phyloP scores from a whole-genome alignment of 352 stramenopile genomes.

The Phytophthora sp. region DNA sequence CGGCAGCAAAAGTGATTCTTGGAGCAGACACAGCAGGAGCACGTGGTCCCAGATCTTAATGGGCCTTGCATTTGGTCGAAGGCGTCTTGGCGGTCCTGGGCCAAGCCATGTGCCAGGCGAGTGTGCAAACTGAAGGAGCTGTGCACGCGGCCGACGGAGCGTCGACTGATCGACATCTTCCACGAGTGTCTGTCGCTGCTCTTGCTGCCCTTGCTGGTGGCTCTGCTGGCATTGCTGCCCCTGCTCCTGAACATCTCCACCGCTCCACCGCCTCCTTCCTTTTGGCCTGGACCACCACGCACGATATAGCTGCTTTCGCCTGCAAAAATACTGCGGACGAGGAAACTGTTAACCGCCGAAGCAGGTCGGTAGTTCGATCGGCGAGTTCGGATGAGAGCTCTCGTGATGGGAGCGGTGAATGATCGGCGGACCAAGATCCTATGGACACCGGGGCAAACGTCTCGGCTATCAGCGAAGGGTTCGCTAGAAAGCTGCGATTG shows the following conservation, averaged over 20 bases:
- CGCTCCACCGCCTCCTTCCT: neutral
- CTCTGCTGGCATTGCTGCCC: neutral
- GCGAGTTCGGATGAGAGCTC: neutral
- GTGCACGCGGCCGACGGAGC: neutral
- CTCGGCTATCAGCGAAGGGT: neutral
- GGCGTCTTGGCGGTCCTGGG: neutral
- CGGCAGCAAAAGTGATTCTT: constrained; percentile 58
- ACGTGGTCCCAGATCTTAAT: constrained; percentile 60
- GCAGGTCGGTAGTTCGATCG: constrained; percentile 6
- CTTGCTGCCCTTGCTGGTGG: neutral
- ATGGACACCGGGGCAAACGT: constrained; percentile 1
- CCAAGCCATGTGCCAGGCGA: neutral
- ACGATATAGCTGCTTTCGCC: no score
- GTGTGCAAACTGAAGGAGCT: neutral
- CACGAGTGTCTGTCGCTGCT: neutral
- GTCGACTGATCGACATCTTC: neutral
- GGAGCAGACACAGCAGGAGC: constrained; percentile 46
- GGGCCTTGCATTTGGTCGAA: neutral
- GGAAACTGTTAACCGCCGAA: no score
- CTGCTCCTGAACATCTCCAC: neutral
- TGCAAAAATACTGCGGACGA: no score
- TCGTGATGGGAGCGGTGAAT: constrained; percentile 2
- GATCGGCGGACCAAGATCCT: neutral
- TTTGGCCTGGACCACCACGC: no score
- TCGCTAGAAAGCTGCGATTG: neutral